Evolutionary conservation across 306 rosid species (phyloP).

Genomic region (Elaeagnus macrophylla): DNA sequence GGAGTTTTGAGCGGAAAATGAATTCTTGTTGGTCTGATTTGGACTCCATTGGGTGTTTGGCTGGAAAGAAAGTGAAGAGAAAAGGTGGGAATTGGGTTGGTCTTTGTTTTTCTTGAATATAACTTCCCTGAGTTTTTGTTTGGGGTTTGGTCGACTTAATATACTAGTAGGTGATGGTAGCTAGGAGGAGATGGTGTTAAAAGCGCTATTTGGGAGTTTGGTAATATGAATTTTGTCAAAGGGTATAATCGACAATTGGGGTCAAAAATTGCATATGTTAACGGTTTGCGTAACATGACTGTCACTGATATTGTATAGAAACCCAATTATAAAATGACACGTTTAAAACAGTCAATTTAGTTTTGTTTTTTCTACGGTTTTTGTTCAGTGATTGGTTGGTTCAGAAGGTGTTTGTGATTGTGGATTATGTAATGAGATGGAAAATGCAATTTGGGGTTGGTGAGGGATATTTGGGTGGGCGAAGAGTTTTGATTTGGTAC

Average conservation of each 20-base stretch:
- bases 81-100: constrained; percentile 18
- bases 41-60: constrained; percentile 21
- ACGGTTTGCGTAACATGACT: too few relatives aligned
- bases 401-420: background rate
- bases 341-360: background rate
- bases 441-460: constrained; percentile 3
- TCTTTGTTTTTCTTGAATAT: background rate
- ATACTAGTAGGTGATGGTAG: constrained; percentile 17
- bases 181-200: background rate
- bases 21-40: constrained; percentile 18
- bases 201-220: background rate
- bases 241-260: constrained; percentile 7
- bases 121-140: constrained; percentile 24
- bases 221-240: background rate
- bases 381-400: background rate
- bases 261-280: too few relatives aligned
- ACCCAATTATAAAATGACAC: background rate
- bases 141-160: constrained; percentile 29
- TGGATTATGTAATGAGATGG: background rate
- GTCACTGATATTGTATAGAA: background rate
- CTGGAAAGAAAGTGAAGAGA: constrained; percentile 6
- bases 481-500: background rate
- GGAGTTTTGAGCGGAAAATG: constrained; percentile 76
- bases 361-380: background rate
- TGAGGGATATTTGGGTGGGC: constrained; percentile 16